A percentile compares a stretch with the other conserved stretches of the same genome.
These are phyloP conservation scores for Butyriboletus loyo DNA, from an alignment of 768 basidiomycete species.

Conservation along the genomic window DNA sequence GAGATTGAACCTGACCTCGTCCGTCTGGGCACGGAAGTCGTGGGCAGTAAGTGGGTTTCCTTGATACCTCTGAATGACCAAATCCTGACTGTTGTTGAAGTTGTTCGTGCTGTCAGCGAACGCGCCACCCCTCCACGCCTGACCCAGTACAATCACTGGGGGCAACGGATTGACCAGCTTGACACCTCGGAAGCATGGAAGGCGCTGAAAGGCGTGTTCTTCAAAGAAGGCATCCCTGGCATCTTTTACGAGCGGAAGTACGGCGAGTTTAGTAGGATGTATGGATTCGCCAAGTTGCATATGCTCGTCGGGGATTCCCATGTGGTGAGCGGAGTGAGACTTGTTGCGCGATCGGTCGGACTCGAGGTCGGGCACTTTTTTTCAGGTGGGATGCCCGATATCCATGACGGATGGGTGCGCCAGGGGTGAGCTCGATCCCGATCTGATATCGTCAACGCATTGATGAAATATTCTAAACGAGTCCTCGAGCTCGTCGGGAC, in stretches of 20 bases:
- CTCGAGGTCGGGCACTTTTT: neutral
- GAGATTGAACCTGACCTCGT: conserved; percentile 62
- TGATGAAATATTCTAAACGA: conserved; percentile 8
- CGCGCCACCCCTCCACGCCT: conserved; percentile 50
- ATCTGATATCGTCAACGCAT: neutral
- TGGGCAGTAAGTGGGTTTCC: conserved; percentile 42
- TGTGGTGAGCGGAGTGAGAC: conserved; percentile 39
- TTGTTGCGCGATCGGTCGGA: neutral
- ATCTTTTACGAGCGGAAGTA: conserved; percentile 68
- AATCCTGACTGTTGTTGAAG: conserved; percentile 31
- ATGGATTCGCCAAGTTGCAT: conserved; percentile 63
- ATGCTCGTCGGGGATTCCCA: conserved; percentile 63
- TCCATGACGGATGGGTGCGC: conserved; percentile 81
- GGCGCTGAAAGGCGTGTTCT: conserved; percentile 56
- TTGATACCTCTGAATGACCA: neutral
- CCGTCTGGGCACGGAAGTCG: conserved; percentile 53
- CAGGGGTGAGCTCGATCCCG: conserved; percentile 37
- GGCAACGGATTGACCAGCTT: conserved; percentile 59
- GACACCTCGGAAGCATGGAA: conserved; percentile 75
- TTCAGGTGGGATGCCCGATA: conserved; percentile 65
- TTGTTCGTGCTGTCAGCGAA: conserved; percentile 46
- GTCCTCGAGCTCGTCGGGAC: conserved; percentile 69
- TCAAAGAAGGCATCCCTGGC: conserved; percentile 64
- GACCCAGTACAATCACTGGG: conserved; percentile 75
- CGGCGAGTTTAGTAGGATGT: conserved; percentile 55